Base-by-base conservation (phyloP, 495 filamentous ascomycete genomes). In the Lepraria neglecta region DNA sequence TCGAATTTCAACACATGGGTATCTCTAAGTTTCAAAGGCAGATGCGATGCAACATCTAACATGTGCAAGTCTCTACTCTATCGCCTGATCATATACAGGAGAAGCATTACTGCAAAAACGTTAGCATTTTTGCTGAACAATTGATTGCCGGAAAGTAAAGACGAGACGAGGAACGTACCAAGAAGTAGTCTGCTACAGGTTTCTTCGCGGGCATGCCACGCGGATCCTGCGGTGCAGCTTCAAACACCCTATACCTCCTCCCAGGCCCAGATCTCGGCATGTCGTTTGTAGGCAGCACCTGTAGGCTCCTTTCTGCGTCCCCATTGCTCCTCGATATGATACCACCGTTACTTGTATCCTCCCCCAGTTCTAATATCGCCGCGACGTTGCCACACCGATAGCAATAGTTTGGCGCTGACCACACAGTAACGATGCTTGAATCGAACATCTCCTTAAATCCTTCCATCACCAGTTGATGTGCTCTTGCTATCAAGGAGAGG, bases 361-460 rank as follows among this genome's bases (percentile, higher is more conserved):
- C 94, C 19, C 86, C 89, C 21, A 98, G 78, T 76, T 98, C 94
- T 48, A 98, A 71, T 61, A 98, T 91, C 5, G 94, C 92, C 4
- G 94, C 94, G 21, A 98, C 95, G 67, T 98, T 98, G 0, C 94
- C 94, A 67, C 94, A 98, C 21, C 94, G 84, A 75, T 98, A 98
- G 75, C 94, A 98, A 73, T 98, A 98, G 71, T 98, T 98, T 2
- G 94, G 94, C 51, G 94, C 94, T 10, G 85, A 90, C 94, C 94
- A 97, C 52, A 98, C 92, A 0, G 94, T 98, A 5, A 98, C 94
- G 60, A 98, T 96, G 27, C 83, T 88, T 17, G 81, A 84, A 65
- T 97, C 92, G 67, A 97, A 97, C 92, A 97, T 97, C 76, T 97
- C 94, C 73, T 97, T 97, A 74, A 96, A 97, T 10, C 94, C 94